These are phyloP conservation scores for Chlorella sp. DNA, from an alignment of 139 green algal species.

Conservation along the genomic window DNA sequence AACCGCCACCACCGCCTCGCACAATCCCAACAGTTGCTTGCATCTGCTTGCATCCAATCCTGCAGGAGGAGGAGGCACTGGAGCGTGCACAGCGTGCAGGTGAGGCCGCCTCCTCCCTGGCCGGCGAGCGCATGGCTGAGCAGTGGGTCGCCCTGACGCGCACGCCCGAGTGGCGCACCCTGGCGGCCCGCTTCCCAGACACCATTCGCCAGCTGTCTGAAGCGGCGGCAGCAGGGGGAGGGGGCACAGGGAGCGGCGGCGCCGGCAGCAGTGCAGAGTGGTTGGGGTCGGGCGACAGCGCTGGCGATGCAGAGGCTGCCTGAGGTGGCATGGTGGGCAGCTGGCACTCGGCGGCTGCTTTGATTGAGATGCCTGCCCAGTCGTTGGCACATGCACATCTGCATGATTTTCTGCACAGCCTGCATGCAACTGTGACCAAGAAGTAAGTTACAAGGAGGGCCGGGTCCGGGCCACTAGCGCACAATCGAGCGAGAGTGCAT, in stretches of 20 bases:
- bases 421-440: too few relatives aligned
- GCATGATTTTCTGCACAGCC: too few relatives aligned
- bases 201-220: background rate
- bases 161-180: conserved; percentile 1
- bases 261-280: background rate
- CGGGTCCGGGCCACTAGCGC: too few relatives aligned
- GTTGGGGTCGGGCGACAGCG: background rate
- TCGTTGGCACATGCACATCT: too few relatives aligned
- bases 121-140: conserved; percentile 1
- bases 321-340: too few relatives aligned
- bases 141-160: conserved; percentile 4
- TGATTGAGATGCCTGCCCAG: too few relatives aligned
- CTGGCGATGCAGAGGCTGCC: background rate
- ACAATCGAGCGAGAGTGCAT: too few relatives aligned
- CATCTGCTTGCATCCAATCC: background rate
- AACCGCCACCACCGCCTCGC: too few relatives aligned
- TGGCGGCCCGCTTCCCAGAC: conserved; percentile 5
- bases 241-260: background rate
- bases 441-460: too few relatives aligned
- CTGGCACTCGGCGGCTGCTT: too few relatives aligned
- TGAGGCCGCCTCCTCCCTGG: background rate
- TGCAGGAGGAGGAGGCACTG: conserved; percentile 27
- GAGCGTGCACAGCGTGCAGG: background rate
- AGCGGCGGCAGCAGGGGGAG: background rate
- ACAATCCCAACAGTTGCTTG: too few relatives aligned